Conservation (phyloP, 2,329 filamentous ascomycete species). For the Aspergillus tamarii region DNA sequence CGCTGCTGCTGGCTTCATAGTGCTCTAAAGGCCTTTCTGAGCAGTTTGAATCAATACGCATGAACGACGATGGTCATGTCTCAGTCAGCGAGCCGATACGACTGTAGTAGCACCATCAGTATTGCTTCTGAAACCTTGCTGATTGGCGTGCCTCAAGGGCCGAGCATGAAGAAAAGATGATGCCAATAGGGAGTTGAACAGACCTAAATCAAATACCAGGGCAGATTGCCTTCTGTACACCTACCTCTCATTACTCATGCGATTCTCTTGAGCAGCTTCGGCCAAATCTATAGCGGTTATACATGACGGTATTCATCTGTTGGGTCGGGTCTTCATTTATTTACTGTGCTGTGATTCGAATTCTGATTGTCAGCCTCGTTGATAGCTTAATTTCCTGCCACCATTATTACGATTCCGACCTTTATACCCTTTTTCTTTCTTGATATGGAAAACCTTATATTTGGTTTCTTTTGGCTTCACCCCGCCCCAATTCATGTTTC, state of each 20-base stretch:
- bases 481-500: constrained; percentile 3
- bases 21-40: constrained; percentile 31
- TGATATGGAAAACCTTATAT: background rate
- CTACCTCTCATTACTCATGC: background rate
- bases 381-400: background rate
- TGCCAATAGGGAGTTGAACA: background rate
- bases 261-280: background rate
- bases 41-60: background rate
- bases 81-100: background rate
- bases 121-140: background rate
- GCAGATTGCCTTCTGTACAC: background rate
- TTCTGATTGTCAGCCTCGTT: background rate
- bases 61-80: background rate
- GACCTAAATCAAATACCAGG: background rate
- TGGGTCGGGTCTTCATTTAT: constrained; percentile 1
- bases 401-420: constrained; percentile 2
- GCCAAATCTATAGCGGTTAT: constrained; percentile 1
- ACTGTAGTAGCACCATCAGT: background rate
- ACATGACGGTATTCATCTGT: constrained; percentile 8
- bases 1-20: constrained; percentile 35
- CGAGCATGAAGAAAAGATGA: background rate
- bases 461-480: constrained; percentile 8
- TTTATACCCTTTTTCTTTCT: constrained; percentile 8
- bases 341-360: background rate
- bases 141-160: background rate